phyloP scores from a whole-genome alignment of 441 rosid genomes.

The Euphorbia schlechtendalii region DNA sequence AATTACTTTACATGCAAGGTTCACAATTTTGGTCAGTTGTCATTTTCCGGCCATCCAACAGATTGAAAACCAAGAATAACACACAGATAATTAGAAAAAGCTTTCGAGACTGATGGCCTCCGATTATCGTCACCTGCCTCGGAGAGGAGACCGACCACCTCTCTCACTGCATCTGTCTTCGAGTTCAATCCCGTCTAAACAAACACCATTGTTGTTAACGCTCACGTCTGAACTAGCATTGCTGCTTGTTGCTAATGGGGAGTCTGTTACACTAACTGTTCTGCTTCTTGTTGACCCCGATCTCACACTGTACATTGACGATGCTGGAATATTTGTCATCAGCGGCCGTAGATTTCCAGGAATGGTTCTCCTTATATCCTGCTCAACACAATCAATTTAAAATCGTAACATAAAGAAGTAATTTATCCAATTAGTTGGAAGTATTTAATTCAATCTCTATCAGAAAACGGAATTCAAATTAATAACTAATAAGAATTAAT shows the following conservation, averaged over 20 bases:
- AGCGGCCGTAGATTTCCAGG: constrained; percentile 83
- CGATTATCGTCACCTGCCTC: constrained; percentile 45
- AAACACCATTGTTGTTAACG: constrained; percentile 61
- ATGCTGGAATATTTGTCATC: constrained; percentile 95
- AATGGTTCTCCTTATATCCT: constrained; percentile 91
- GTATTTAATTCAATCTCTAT: neutral
- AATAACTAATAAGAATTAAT: neutral
- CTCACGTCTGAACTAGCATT: constrained; percentile 96
- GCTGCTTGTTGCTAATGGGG: constrained; percentile 94
- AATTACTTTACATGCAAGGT: constrained; percentile 29
- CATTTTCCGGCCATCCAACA: constrained; percentile 15
- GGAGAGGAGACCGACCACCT: constrained; percentile 61
- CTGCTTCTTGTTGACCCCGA: constrained; percentile 68
- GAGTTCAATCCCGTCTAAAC: constrained; percentile 49
- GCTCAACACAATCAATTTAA: constrained; percentile 29
- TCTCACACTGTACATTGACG: constrained; percentile 96
- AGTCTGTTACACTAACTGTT: constrained; percentile 66
- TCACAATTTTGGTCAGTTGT: constrained; percentile 19
- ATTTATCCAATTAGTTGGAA: too few species aligned
- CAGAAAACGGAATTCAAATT: too few species aligned
- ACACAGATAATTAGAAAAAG: constrained; percentile 11
- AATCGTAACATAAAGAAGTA: too few species aligned
- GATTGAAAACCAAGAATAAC: constrained; percentile 17
- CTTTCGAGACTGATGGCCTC: constrained; percentile 1
- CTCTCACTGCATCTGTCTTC: constrained; percentile 71